Conservation (phyloP, 805 yeast genomes). For the Cyberlindnera maclurae region DNA sequence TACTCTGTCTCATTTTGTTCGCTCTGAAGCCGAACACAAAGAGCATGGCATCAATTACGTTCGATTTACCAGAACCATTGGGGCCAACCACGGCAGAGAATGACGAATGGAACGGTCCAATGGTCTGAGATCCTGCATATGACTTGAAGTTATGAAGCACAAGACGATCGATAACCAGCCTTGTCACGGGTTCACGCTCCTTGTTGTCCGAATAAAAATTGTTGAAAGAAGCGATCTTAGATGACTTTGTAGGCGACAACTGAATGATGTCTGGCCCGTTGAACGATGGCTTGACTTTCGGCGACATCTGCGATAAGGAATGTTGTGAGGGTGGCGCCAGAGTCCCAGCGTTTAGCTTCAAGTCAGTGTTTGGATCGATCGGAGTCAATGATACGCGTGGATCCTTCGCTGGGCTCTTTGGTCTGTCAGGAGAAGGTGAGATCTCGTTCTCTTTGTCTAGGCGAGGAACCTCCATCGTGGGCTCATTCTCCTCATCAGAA, state of each 20-base stretch:
- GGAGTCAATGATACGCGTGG: constrained; percentile 18
- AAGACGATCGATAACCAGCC: constrained; percentile 71
- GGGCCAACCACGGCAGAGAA: constrained; percentile 98
- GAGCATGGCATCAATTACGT: constrained; percentile 91
- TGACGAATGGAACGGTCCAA: constrained; percentile 91
- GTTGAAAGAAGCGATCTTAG: constrained; percentile 26
- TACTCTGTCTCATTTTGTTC: constrained; percentile 92
- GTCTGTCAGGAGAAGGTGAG: constrained; percentile 7
- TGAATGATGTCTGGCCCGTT: constrained; percentile 33
- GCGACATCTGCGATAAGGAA: constrained; percentile 21
- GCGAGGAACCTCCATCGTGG: constrained; percentile 8
- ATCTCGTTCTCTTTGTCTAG: constrained; percentile 17
- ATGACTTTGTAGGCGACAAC: constrained; percentile 32
- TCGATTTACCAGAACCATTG: constrained; percentile 96
- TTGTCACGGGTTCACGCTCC: constrained; percentile 30
- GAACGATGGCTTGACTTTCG: constrained; percentile 28
- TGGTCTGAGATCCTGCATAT: constrained; percentile 85
- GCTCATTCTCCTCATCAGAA: constrained; percentile 14
- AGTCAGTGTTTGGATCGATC: constrained; percentile 15
- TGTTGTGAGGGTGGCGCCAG: constrained; percentile 16
- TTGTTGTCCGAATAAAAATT: constrained; percentile 22
- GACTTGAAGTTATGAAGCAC: constrained; percentile 86
- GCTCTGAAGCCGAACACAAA: constrained; percentile 98
- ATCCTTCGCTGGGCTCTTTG: constrained; percentile 21
- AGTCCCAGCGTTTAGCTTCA: constrained; percentile 10